Evolutionary conservation across 129 eudicot genomes (phyloP), one percentile per base, ranked within the genome.

Genomic region (Pseudognaphalium luteoalbum): DNA sequence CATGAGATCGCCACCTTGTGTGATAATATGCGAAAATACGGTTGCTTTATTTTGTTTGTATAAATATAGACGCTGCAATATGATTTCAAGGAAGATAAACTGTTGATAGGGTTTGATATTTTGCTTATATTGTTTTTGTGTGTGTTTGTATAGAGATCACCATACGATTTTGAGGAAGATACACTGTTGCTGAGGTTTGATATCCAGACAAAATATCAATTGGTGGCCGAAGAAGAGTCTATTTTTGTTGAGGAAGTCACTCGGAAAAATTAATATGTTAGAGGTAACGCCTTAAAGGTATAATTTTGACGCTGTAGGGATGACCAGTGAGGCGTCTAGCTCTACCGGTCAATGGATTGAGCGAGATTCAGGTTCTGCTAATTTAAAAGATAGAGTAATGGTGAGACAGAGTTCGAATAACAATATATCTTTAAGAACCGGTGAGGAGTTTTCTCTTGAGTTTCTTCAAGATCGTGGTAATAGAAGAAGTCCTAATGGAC

Each of bases 371-470:
- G 22, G 58, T 33, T 70, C 86, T 44, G 65, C 44, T 56, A 32
- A 68, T 42, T n/a, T 60, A 32, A 78, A 67, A 33, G 78, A 76
- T 3, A 77, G 87, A 54, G 5, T 72, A 21, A 59, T 60, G 22
- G 68, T 22, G 21, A 72, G 73, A 37, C 80, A 74, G 67, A 72
- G 75, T 76, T 84, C 71, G 35, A 86, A 71, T 72, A 34, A 64
- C 51, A 80, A 85, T 80, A 60, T 86, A 50, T 85, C 89, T 58
- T 71, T 88, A 70, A 89, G 84, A 77, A 92, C 89, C 0, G 92
- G 95, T 22, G 98, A 90, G 89, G 95, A 85, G 37, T 93, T 90
- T 68, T 85, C 89, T 12, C 76, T 80, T 50, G 86, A 83, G 84
- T 86, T 87, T 76, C 83, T 89, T 69, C 87, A 83, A 61, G 91